Evolutionary conservation across 2,329 filamentous ascomycete species (phyloP), one percentile per base, ranked within the genome.

Genomic region (Ophiocordyceps unilateralis): DNA sequence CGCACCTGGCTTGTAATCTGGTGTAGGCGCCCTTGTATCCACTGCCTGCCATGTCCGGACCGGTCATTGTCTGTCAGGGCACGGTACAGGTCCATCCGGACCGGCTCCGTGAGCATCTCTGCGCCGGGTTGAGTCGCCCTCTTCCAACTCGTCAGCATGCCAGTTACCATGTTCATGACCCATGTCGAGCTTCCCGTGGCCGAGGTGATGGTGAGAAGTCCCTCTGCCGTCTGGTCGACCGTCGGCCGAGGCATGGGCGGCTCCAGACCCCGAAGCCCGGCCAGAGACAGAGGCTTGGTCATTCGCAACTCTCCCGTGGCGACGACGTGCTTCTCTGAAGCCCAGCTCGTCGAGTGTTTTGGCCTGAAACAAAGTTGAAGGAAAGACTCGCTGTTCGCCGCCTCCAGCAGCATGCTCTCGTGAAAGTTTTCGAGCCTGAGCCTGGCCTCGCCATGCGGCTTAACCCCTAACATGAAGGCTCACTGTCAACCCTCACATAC

Each of bases 1-100:
- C 61, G 57, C 22, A 63, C 58, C 47, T 72, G 64, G 40, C 58
- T 55, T 5, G 60, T 61, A 3, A 65, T 67, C 49, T 70, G 64
- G 50, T 72, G 63, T 0, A 73, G 51, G 3, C 64, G 60, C 7
- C 58, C 52, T 17, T 65, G 62, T 11, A 63, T 57, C 78, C 78
- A 83, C 46, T 78, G 67, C 42, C 65, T 60, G 1, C 74, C 76
- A 48, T 74, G 72, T 7, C 64, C 62, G 0, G 69, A 69, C 4
- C 65, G 63, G 53, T 83, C 78, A 53, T 82, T 82, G 58, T 82
- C 76, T 0, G 78, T 82, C 32, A 71, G 65, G 1, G 79, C 72
- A 34, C 78, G 76, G 62, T 78, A 81, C 54, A 83, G 72, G 47
- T 68, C 66, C 36, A 78, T 62, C 2, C 58, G 48, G 2, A 68